A percentile compares a stretch with the other conserved stretches of the same genome.
Evolutionary conservation across 2,329 filamentous ascomycete genomes (phyloP).

Genomic region (Atkinsonella hypoxylon): DNA sequence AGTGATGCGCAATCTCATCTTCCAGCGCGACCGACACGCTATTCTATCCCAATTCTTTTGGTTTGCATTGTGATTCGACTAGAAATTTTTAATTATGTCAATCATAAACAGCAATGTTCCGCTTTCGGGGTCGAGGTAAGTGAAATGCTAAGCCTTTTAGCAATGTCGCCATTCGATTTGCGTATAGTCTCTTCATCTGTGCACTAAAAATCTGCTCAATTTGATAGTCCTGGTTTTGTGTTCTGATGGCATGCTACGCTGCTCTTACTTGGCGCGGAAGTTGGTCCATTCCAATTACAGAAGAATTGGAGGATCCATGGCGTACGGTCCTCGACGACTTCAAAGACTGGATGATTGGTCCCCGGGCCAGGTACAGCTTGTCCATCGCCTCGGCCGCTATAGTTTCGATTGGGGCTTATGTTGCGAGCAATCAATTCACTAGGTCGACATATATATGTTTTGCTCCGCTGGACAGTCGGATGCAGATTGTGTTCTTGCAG

Average conservation of each 20-base stretch:
- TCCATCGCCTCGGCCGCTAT: constrained; percentile 24
- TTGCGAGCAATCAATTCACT: constrained; percentile 24
- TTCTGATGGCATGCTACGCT: constrained; percentile 33
- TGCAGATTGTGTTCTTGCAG: constrained; percentile 28
- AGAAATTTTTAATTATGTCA: constrained; percentile 34
- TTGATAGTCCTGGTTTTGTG: constrained; percentile 32
- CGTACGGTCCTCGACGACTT: constrained; percentile 36
- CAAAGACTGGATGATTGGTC: constrained; percentile 32
- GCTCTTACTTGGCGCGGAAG: constrained; percentile 24
- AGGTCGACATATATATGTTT: constrained; percentile 43
- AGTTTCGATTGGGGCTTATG: constrained; percentile 32
- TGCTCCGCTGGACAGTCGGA: constrained; percentile 25
- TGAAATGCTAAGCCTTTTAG: background rate
- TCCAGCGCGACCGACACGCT: constrained; percentile 34
- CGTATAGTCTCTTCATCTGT: background rate
- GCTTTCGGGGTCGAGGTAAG: constrained; percentile 35
- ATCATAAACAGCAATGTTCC: constrained; percentile 38
- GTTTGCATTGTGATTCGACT: constrained; percentile 33
- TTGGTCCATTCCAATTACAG: constrained; percentile 18
- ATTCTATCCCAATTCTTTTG: constrained; percentile 32
- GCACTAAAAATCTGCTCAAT: background rate
- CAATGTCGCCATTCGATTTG: background rate
- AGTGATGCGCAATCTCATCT: constrained; percentile 23
- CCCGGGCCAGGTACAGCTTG: constrained; percentile 23
- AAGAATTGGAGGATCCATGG: constrained; percentile 34